Conservation (phyloP, 345 rosid genomes). For the Citrus cavaleriei region DNA sequence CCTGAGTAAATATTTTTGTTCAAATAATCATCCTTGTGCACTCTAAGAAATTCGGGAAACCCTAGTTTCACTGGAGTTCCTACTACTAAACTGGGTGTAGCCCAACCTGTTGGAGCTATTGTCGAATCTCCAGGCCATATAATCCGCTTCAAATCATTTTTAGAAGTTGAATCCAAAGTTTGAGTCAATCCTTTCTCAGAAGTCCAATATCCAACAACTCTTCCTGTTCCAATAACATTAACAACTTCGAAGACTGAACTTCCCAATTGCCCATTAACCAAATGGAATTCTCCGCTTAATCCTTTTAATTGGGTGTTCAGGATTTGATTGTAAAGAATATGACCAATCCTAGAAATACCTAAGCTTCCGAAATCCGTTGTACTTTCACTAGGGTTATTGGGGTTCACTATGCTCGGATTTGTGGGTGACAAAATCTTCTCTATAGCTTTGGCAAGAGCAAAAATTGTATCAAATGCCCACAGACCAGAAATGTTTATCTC, state of each 20-base stretch:
- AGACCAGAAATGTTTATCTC: constrained; percentile 5
- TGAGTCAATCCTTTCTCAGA: constrained; percentile 4
- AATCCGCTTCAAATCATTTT: constrained; percentile 1
- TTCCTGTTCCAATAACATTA: constrained; percentile 29
- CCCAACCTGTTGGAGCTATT: constrained; percentile 21
- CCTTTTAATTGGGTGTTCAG: constrained; percentile 28
- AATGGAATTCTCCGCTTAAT: constrained; percentile 32
- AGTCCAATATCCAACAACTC: constrained; percentile 45
- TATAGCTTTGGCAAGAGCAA: constrained; percentile 10
- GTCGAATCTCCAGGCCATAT: constrained; percentile 24
- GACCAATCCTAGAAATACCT: constrained; percentile 19
- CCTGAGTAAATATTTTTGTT: constrained; percentile 7
- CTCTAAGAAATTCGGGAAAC: constrained; percentile 31
- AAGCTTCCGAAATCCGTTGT: constrained; percentile 3
- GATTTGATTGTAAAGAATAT: constrained; percentile 16
- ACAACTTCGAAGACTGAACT: constrained; percentile 38
- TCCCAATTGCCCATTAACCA: constrained; percentile 33
- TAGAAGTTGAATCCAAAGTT: not conserved
- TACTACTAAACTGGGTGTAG: constrained; percentile 14
- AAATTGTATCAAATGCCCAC: constrained; percentile 26
- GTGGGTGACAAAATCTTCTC: not conserved
- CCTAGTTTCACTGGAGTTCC: constrained; percentile 33
- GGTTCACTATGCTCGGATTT: not conserved
- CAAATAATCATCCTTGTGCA: not conserved
- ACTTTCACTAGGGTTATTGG: not conserved